phyloP scores from a whole-genome alignment of 179 eudicot species.

The Spergularia azorica region DNA sequence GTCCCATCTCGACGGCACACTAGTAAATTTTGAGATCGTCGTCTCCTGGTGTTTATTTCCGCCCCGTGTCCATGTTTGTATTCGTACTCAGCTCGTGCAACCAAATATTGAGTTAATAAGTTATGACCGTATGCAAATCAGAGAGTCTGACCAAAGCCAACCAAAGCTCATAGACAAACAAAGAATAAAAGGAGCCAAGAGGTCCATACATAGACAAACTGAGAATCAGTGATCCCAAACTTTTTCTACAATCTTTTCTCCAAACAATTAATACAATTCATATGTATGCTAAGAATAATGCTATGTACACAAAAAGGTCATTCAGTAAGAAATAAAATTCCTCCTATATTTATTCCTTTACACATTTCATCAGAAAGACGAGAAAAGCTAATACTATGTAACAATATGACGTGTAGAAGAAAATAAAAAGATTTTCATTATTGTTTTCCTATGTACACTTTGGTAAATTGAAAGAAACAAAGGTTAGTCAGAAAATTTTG shows the following conservation, averaged over 20 bases:
- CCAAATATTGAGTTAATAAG: too few species aligned
- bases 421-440: neutral
- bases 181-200: too few species aligned
- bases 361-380: neutral
- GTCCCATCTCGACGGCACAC: too few species aligned
- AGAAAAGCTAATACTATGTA: neutral
- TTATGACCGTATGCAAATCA: too few species aligned
- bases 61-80: too few species aligned
- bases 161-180: too few species aligned
- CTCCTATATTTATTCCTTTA: neutral
- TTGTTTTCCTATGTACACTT: conserved; percentile 9
- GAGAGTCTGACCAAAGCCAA: too few species aligned
- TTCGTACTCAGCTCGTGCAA: too few species aligned
- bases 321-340: neutral
- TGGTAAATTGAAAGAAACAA: neutral
- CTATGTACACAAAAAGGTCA: neutral
- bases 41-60: too few species aligned
- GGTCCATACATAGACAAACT: too few species aligned
- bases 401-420: neutral
- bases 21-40: too few species aligned
- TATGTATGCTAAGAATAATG: neutral
- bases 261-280: neutral
- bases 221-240: too few species aligned
- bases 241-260: neutral
- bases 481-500: neutral